phyloP scores from a whole-genome alignment of 164 flowering plant species.

The Stephania yunnanensis region DNA sequence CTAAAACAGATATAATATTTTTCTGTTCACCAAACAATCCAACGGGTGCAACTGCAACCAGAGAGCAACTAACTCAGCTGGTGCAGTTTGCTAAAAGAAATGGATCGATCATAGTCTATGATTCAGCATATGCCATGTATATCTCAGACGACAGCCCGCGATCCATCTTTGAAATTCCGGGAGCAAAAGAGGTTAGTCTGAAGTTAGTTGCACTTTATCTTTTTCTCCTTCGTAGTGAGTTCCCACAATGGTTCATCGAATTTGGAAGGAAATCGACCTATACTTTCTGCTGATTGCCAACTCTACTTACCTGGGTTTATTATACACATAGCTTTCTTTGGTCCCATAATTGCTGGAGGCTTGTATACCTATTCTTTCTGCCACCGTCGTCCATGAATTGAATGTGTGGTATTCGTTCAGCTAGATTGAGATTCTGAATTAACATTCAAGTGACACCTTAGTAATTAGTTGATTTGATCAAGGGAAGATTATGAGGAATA shows the following conservation, averaged over 20 bases:
- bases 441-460: no score
- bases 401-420: no score
- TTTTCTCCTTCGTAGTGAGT: not conserved
- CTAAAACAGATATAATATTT: conserved; percentile 76
- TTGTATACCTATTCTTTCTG: not conserved
- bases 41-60: conserved; percentile 83
- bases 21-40: conserved; percentile 99
- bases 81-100: conserved; percentile 85
- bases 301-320: no score
- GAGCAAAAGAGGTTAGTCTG: conserved; percentile 76
- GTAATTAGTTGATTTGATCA: no score
- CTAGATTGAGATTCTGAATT: no score
- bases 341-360: not conserved
- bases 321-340: no score
- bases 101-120: conserved; percentile 87
- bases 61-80: conserved; percentile 64
- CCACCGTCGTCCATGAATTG: not conserved
- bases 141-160: conserved; percentile 80
- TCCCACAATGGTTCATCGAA: not conserved
- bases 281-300: no score
- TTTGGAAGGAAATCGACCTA: no score
- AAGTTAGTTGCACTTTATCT: no score
- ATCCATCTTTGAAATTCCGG: conserved; percentile 93
- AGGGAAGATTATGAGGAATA: not conserved
- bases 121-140: conserved; percentile 89